Evolutionary conservation across 441 rosid genomes (phyloP).

Genomic region (Erodium trifolium): DNA sequence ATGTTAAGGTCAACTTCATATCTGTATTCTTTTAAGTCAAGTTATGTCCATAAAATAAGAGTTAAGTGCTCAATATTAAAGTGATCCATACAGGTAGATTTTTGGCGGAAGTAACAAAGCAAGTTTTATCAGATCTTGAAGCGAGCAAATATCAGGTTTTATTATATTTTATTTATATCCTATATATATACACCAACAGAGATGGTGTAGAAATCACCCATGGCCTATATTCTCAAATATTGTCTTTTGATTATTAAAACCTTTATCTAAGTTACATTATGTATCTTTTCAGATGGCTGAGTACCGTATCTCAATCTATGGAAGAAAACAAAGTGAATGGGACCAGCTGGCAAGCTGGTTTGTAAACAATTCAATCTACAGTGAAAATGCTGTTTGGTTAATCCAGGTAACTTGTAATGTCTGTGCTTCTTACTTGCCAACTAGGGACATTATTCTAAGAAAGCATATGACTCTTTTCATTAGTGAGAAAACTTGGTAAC

Average conservation of each 20-base stretch:
- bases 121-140: conserved; percentile 58
- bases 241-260: not conserved
- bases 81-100: conserved; percentile 48
- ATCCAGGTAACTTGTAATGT: conserved; percentile 43
- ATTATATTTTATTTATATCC: not conserved
- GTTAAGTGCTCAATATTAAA: conserved; percentile 15
- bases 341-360: conserved; percentile 83
- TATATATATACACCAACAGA: not conserved
- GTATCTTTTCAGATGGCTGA: conserved; percentile 53
- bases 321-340: conserved; percentile 80
- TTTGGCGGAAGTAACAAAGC: conserved; percentile 63
- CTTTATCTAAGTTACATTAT: conserved; percentile 2
- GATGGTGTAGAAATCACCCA: not conserved
- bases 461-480: not conserved
- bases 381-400: conserved; percentile 69
- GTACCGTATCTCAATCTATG: conserved; percentile 63
- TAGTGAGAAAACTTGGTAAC: not conserved
- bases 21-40: not conserved
- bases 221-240: not conserved
- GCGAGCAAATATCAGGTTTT: conserved; percentile 71
- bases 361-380: conserved; percentile 54
- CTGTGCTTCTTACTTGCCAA: conserved; percentile 6
- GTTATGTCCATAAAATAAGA: not conserved
- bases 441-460: not conserved
- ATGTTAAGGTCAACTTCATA: conserved; percentile 4